Percentiles rank a stretch among this genome's conserved stretches.
phyloP scores from a whole-genome alignment of 2,329 filamentous ascomycete species.

The Ophiostoma fasciatum region DNA sequence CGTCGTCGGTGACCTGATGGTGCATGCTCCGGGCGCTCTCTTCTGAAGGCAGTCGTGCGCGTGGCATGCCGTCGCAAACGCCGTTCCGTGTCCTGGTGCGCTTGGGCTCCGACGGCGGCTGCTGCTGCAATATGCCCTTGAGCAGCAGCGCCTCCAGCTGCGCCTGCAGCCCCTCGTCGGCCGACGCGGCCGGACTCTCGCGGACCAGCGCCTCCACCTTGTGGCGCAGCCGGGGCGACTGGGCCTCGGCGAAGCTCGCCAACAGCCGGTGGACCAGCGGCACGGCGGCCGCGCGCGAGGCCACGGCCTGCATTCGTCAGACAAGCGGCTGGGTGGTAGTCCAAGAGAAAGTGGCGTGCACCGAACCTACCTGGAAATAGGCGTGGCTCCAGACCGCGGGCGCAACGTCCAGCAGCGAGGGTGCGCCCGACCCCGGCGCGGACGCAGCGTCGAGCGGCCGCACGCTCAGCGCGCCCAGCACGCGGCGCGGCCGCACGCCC shows the following conservation, averaged over 20 bases:
- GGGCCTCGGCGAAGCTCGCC: conserved; percentile 6
- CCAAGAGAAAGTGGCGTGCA: not conserved
- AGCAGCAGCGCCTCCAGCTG: conserved; percentile 9
- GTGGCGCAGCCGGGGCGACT: conserved; percentile 7
- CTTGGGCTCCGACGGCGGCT: not conserved
- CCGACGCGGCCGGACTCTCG: not conserved
- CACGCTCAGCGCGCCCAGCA: conserved; percentile 1
- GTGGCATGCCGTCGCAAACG: too few species aligned
- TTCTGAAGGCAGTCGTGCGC: too few species aligned
- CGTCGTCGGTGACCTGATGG: too few species aligned
- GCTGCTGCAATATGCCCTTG: not conserved
- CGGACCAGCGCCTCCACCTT: conserved; percentile 3
- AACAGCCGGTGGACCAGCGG: conserved; percentile 8
- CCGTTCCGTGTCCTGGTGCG: too few species aligned
- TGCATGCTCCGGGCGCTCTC: too few species aligned
- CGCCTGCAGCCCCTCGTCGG: not conserved
- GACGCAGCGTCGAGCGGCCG: not conserved
- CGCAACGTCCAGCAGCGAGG: conserved; percentile 9
- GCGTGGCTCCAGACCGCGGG: conserved; percentile 12
- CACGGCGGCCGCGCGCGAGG: conserved; percentile 1
- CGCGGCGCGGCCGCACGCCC: not conserved
- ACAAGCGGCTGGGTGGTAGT: too few species aligned
- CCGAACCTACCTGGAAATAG: conserved; percentile 9
- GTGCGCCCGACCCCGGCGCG: not conserved
- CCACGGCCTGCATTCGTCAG: not conserved